Conservation (phyloP, 495 filamentous ascomycete species). For the Aspergillus leporis region DNA sequence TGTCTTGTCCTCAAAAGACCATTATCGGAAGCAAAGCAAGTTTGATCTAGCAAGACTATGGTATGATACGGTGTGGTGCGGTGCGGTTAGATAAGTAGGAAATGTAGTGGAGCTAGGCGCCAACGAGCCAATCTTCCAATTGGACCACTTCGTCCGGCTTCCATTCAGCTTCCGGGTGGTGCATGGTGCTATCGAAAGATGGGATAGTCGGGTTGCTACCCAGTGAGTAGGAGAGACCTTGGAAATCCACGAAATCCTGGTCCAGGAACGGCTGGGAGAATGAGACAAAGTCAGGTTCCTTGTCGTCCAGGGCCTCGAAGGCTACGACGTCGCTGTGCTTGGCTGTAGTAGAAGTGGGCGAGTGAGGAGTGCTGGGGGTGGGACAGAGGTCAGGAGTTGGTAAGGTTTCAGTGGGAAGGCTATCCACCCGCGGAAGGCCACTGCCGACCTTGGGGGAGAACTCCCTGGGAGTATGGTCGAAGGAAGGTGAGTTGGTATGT, state of each 20-base stretch:
- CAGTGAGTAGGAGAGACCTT: not conserved
- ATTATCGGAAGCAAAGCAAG: too few relatives aligned
- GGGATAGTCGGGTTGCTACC: not conserved
- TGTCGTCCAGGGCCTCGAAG: slow-evolving; percentile 8
- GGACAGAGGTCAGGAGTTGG: slow-evolving; percentile 41
- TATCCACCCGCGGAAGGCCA: slow-evolving; percentile 23
- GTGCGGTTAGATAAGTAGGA: too few relatives aligned
- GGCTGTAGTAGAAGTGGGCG: slow-evolving; percentile 27
- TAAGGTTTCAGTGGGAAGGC: slow-evolving; percentile 31
- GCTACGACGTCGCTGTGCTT: slow-evolving; percentile 5
- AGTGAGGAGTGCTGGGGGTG: slow-evolving; percentile 39
- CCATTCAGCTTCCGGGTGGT: slow-evolving; percentile 29
- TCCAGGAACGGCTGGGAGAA: slow-evolving; percentile 32
- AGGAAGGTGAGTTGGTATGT: not conserved
- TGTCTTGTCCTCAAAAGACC: too few relatives aligned
- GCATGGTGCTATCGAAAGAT: slow-evolving; percentile 28
- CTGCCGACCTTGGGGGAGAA: slow-evolving; percentile 8
- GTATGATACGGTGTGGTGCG: too few relatives aligned
- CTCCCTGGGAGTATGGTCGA: slow-evolving; percentile 7
- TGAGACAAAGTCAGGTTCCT: slow-evolving; percentile 22
- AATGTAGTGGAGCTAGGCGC: slow-evolving; percentile 25
- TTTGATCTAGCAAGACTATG: too few relatives aligned
- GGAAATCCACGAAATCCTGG: slow-evolving; percentile 25
- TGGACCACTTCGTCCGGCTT: slow-evolving; percentile 38
- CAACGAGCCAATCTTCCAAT: slow-evolving; percentile 37